Evolutionary conservation across 345 rosid genomes (phyloP).

Genomic region (Acer yangbiense): DNA sequence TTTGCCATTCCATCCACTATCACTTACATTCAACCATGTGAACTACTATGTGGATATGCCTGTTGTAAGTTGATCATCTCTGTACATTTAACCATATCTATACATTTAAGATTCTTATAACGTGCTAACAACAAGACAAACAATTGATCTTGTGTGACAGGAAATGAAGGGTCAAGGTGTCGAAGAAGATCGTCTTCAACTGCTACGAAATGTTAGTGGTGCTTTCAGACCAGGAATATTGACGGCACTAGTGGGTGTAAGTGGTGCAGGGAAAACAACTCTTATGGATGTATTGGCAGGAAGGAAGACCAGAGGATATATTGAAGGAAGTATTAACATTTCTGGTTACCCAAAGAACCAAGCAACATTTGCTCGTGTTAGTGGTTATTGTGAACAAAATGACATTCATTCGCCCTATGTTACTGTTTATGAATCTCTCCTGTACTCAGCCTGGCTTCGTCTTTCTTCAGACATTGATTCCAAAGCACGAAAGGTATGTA

Average conservation of each 20-base stretch:
- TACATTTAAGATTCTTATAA: too few relatives aligned
- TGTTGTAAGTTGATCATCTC: conserved; percentile 50
- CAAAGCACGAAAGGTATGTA: conserved; percentile 55
- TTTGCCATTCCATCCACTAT: conserved; percentile 86
- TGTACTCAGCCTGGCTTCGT: conserved; percentile 94
- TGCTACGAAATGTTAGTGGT: conserved; percentile 72
- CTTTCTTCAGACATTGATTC: conserved; percentile 62
- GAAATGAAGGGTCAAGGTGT: conserved; percentile 72
- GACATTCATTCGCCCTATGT: conserved; percentile 95
- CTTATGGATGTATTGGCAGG: conserved; percentile 95
- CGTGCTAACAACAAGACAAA: too few relatives aligned
- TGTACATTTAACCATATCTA: not conserved
- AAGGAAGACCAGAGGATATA: conserved; percentile 82
- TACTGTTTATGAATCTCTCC: conserved; percentile 79
- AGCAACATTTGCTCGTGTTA: conserved; percentile 85
- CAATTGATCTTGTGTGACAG: too few relatives aligned
- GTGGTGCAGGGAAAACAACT: conserved; percentile 97
- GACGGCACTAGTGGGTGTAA: conserved; percentile 90
- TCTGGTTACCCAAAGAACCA: conserved; percentile 94
- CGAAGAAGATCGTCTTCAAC: conserved; percentile 69
- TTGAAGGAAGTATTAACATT: conserved; percentile 70
- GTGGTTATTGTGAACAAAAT: conserved; percentile 87
- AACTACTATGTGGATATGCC: conserved; percentile 96
- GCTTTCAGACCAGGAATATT: conserved; percentile 81
- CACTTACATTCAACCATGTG: conserved; percentile 73